Evolutionary conservation across 768 basidiomycete genomes (phyloP).

Genomic region (Mycena olivaceomarginata): DNA sequence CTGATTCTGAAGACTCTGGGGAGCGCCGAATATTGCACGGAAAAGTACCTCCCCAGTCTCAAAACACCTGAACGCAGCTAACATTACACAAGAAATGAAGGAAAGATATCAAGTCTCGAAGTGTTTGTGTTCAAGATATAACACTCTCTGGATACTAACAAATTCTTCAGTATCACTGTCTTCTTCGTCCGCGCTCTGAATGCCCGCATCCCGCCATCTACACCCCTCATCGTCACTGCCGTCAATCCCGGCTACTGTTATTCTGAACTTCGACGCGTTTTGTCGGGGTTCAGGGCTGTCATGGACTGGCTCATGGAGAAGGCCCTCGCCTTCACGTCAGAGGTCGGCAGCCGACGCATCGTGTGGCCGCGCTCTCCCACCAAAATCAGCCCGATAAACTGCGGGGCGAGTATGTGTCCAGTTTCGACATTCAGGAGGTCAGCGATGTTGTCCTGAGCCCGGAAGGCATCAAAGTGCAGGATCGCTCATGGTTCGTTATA

Average conservation of each 20-base stretch:
- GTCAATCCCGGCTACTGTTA: conserved; percentile 66
- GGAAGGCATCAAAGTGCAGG: too few species aligned
- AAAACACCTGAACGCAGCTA: too few species aligned
- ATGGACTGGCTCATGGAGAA: conserved; percentile 51
- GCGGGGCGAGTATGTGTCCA: too few species aligned
- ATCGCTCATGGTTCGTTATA: too few species aligned
- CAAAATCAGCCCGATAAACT: too few species aligned
- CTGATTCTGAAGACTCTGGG: conserved; percentile 55
- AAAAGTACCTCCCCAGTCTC: conserved; percentile 48
- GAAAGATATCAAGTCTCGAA: too few species aligned
- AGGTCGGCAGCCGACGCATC: conserved; percentile 58
- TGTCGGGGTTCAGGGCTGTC: conserved; percentile 38
- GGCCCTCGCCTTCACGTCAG: conserved; percentile 58
- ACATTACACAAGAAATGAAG: too few species aligned
- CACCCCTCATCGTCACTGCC: conserved; percentile 56
- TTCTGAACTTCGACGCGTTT: conserved; percentile 57
- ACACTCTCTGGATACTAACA: too few species aligned
- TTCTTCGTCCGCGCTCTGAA: conserved; percentile 41
- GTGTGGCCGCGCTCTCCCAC: conserved; percentile 53
- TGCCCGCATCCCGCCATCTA: conserved; percentile 48
- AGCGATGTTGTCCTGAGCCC: too few species aligned
- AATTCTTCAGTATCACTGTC: not conserved
- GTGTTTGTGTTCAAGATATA: too few species aligned
- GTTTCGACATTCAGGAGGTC: too few species aligned
- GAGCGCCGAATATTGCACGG: conserved; percentile 46